These are phyloP conservation scores for Solanum boliviense DNA, from an alignment of 257 asterid genomes.

Conservation along the genomic window DNA sequence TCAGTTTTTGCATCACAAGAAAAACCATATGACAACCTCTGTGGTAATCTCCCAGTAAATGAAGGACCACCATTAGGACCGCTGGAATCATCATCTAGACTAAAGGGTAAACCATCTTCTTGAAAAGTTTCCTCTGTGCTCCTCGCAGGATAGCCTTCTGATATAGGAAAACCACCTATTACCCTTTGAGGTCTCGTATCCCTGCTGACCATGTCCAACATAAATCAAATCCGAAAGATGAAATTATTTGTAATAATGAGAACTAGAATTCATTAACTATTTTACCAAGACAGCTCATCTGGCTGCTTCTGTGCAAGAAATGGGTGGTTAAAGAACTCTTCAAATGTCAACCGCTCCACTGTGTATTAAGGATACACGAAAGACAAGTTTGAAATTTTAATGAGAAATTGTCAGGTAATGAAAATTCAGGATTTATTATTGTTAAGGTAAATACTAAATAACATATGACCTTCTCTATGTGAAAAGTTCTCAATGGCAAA, in stretches of 20 bases:
- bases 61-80: constrained; percentile 45
- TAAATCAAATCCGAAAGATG: not conserved
- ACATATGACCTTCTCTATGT: not conserved
- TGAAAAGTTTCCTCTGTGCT: constrained; percentile 35
- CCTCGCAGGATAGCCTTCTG: constrained; percentile 19
- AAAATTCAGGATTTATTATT: not conserved
- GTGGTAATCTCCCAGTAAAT: constrained; percentile 31
- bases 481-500: not conserved
- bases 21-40: constrained; percentile 46
- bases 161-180: constrained; percentile 33
- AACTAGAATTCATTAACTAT: constrained; percentile 7
- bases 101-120: constrained; percentile 66
- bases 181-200: constrained; percentile 35
- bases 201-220: constrained; percentile 17
- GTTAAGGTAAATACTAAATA: not conserved
- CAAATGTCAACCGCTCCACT: constrained; percentile 90
- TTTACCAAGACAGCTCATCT: constrained; percentile 44
- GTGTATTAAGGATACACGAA: not conserved
- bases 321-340: constrained; percentile 86
- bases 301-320: constrained; percentile 55
- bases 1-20: constrained; percentile 46
- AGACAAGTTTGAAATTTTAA: not conserved
- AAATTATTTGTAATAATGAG: constrained; percentile 2
- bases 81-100: constrained; percentile 52
- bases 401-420: not conserved